Evolutionary conservation across 2,329 filamentous ascomycete genomes (phyloP).

Genomic region (Pestalotiopsis sp.): DNA sequence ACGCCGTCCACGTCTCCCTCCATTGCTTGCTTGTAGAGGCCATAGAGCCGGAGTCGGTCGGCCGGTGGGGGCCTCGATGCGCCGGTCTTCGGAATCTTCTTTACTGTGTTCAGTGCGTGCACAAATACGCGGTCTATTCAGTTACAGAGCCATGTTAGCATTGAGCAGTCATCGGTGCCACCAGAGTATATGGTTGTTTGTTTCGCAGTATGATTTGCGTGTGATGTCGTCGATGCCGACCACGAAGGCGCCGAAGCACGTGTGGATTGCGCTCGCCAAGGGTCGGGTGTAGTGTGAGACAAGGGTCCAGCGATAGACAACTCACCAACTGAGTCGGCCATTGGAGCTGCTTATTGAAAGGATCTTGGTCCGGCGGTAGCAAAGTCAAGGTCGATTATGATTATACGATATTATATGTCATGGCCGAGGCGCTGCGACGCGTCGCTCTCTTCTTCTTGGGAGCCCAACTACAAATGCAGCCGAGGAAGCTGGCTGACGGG

Average conservation of each 20-base stretch:
- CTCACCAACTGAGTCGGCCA: slow-evolving; percentile 58
- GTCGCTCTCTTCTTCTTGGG: background rate
- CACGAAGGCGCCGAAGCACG: background rate
- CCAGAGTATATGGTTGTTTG: background rate
- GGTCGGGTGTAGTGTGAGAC: slow-evolving; percentile 8
- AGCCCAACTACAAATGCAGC: background rate
- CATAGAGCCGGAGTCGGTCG: slow-evolving; percentile 91
- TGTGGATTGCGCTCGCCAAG: background rate
- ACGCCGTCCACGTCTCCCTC: slow-evolving; percentile 95
- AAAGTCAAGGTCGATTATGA: background rate
- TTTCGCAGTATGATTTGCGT: background rate
- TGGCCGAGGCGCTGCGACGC: background rate
- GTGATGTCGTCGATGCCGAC: background rate
- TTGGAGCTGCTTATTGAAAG: slow-evolving; percentile 31
- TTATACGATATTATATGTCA: background rate
- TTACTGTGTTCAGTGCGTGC: slow-evolving; percentile 97
- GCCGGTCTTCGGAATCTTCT: slow-evolving; percentile 93
- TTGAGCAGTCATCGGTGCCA: background rate
- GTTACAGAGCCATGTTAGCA: background rate
- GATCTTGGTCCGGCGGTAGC: background rate
- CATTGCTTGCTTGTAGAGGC: slow-evolving; percentile 98
- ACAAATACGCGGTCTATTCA: slow-evolving; percentile 90
- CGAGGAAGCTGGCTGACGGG: slow-evolving; percentile 9
- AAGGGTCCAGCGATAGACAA: slow-evolving; percentile 10
- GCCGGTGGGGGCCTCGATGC: slow-evolving; percentile 83